Percentiles rank a stretch among this genome's conserved stretches.
phyloP scores from a whole-genome alignment of 2,329 filamentous ascomycete genomes.

The Colletotrichum tropicale region DNA sequence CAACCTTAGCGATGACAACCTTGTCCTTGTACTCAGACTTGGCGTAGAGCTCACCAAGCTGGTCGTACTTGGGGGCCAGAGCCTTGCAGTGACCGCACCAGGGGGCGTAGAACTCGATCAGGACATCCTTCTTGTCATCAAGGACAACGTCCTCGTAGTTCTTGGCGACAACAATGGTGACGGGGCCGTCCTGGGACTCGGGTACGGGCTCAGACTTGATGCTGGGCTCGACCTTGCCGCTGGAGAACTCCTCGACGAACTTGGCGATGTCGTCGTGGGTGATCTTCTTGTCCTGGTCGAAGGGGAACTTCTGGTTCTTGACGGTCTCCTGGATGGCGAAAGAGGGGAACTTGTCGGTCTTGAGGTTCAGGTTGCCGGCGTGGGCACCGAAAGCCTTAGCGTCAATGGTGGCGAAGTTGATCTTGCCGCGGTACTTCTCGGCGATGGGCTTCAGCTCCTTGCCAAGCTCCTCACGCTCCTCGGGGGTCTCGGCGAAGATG shows the following conservation, averaged over 20 bases:
- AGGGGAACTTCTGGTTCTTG: constrained; percentile 98
- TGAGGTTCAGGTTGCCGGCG: constrained; percentile 95
- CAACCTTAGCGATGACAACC: constrained; percentile 95
- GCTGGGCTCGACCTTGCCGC: constrained; percentile 90
- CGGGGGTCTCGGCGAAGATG: constrained; percentile 91
- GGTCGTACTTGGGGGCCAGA: constrained; percentile 95
- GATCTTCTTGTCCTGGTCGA: constrained; percentile 82
- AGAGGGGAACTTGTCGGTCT: constrained; percentile 91
- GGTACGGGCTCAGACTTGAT: constrained; percentile 98
- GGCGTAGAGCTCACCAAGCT: constrained; percentile 81
- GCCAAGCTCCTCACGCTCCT: constrained; percentile 84
- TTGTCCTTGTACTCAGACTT: constrained; percentile 79
- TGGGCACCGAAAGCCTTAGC: constrained; percentile 93
- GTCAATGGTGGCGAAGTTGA: constrained; percentile 99
- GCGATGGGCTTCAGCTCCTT: constrained; percentile 84
- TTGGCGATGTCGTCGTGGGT: constrained; percentile 72
- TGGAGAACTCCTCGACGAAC: constrained; percentile 85
- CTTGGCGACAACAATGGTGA: constrained; percentile 89
- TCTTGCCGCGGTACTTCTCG: constrained; percentile 87
- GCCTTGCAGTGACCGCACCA: constrained; percentile 99
- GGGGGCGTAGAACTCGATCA: constrained; percentile 97
- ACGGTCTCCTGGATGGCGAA: constrained; percentile 96
- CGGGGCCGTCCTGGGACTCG: constrained; percentile 88
- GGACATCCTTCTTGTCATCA: constrained; percentile 93
- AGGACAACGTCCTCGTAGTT: constrained; percentile 92